Evolutionary conservation across 2,329 filamentous ascomycete genomes (phyloP).

Genomic region (Neoarthrinium moseri): DNA sequence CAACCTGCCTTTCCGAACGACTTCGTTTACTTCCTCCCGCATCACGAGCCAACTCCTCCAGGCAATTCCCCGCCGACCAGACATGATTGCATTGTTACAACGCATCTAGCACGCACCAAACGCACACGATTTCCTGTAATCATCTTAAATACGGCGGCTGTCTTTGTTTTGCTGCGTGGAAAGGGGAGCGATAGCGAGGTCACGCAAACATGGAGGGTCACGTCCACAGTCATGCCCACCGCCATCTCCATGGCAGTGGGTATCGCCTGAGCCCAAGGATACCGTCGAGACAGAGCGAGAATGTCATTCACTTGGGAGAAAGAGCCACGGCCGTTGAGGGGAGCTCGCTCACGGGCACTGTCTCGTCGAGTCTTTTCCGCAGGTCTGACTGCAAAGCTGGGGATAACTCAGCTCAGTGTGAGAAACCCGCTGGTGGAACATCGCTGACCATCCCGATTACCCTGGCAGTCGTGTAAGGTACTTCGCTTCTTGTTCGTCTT

Average conservation of each 20-base stretch:
- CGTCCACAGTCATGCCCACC: conserved; percentile 9
- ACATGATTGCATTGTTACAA: not conserved
- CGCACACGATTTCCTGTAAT: not conserved
- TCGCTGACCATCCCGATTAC: conserved; percentile 63
- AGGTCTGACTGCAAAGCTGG: conserved; percentile 12
- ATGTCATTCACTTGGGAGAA: conserved; percentile 11
- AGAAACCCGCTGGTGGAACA: conserved; percentile 51
- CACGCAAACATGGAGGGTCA: conserved; percentile 11
- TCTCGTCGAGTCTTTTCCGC: conserved; percentile 6
- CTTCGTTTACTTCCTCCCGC: not conserved
- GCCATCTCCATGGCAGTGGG: conserved; percentile 18
- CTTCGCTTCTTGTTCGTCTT: not conserved
- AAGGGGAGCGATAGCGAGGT: conserved; percentile 18
- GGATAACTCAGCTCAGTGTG: conserved; percentile 45
- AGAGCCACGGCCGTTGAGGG: not conserved
- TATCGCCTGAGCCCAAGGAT: conserved; percentile 21
- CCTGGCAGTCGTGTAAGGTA: conserved; percentile 68
- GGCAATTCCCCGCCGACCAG: not conserved
- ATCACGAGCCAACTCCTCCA: not conserved
- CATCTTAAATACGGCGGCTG: not conserved
- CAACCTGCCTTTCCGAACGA: not conserved
- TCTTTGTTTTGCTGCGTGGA: not conserved
- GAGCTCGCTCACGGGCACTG: conserved; percentile 8
- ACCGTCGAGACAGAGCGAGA: conserved; percentile 13
- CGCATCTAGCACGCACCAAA: not conserved